Conservation (phyloP, 1,284 basidiomycete species). For the Puccinia coronata region DNA sequence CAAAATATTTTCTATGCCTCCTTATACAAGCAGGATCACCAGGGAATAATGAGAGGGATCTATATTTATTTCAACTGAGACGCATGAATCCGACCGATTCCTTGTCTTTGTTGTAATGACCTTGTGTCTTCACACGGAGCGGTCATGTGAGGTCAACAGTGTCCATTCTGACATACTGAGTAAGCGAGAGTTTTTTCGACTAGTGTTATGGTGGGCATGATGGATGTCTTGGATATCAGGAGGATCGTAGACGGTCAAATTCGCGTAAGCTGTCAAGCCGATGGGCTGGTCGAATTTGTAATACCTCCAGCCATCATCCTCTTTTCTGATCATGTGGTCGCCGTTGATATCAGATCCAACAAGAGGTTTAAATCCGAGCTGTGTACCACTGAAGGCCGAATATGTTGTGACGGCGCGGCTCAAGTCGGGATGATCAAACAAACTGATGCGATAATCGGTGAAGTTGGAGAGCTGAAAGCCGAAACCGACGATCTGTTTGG, state of each 20-base stretch:
- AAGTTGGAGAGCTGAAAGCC: slow-evolving; percentile 26
- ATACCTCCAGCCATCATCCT: slow-evolving; percentile 1
- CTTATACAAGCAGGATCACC: too few species aligned
- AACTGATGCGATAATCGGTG: slow-evolving; percentile 25
- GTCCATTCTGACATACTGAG: slow-evolving; percentile 14
- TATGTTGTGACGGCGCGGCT: neutral
- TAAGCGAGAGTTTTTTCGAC: neutral
- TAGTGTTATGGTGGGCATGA: neutral
- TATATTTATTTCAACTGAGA: too few species aligned
- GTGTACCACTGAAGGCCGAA: neutral
- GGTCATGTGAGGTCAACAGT: neutral
- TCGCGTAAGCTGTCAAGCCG: neutral
- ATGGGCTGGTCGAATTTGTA: slow-evolving; percentile 11
- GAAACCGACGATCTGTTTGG: slow-evolving; percentile 24
- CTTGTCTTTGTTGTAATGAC: neutral
- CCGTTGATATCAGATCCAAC: neutral
- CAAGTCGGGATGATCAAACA: slow-evolving; percentile 11
- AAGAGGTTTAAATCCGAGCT: neutral
- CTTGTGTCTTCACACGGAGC: neutral
- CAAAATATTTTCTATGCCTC: too few species aligned
- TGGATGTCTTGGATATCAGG: neutral
- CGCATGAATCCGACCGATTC: neutral
- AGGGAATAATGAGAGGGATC: too few species aligned
- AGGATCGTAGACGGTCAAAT: slow-evolving; percentile 2
- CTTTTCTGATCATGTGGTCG: neutral